Percentiles rank a stretch among this genome's conserved stretches.
Conservation (phyloP, 257 asterid species). For the Capsicum baccatum region DNA sequence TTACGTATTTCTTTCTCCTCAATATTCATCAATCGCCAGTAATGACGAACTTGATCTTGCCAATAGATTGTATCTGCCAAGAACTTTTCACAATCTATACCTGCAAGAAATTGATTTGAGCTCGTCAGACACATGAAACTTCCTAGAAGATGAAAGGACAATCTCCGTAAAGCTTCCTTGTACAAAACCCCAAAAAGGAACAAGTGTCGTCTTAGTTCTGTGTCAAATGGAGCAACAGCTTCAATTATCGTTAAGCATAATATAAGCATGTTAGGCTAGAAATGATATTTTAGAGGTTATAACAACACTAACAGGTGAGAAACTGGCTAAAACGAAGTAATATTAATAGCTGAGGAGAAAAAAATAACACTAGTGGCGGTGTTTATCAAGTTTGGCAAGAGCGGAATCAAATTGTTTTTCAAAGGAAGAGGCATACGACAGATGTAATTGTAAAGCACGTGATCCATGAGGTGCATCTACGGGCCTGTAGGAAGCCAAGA, state of each 20-base stretch:
- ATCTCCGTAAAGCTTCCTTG: background rate
- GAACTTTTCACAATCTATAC: slow-evolving; percentile 61
- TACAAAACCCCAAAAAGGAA: background rate
- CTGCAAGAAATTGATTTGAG: slow-evolving; percentile 45
- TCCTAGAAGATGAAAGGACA: background rate
- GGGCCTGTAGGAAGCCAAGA: too few relatives aligned
- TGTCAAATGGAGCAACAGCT: background rate
- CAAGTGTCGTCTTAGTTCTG: background rate
- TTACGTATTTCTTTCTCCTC: slow-evolving; percentile 75
- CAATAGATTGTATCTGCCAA: slow-evolving; percentile 81
- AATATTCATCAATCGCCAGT: slow-evolving; percentile 87
- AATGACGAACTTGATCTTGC: slow-evolving; percentile 98
- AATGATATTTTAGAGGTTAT: background rate
- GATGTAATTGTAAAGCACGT: too few relatives aligned
- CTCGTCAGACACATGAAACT: background rate
- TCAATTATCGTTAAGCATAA: background rate
- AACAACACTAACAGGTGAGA: background rate
- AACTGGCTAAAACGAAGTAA: too few relatives aligned
- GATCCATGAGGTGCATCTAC: too few relatives aligned
- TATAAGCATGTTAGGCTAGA: background rate
- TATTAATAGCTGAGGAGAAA: too few relatives aligned
- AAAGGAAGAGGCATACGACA: too few relatives aligned
- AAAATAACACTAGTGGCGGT: too few relatives aligned
- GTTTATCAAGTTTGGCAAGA: too few relatives aligned
- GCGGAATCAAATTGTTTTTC: too few relatives aligned